These are phyloP conservation scores for Urtica urens DNA, from an alignment of 306 rosid genomes.

Conservation along the genomic window DNA sequence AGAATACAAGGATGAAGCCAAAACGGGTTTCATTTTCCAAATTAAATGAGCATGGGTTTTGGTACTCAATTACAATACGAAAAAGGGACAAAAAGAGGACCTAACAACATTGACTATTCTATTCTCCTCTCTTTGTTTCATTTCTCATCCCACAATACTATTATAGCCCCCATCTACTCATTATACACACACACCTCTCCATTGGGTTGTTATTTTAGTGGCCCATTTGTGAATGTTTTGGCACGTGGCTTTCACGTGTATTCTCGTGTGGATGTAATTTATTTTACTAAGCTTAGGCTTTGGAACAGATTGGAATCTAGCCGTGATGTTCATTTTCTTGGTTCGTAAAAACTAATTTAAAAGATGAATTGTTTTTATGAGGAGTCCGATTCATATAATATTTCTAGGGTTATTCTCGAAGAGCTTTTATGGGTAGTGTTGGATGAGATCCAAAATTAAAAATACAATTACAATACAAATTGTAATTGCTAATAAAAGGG, in stretches of 20 bases:
- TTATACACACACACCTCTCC: constrained; percentile 2
- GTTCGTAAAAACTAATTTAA: too few species aligned
- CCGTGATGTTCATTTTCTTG: too few species aligned
- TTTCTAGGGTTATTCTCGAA: too few species aligned
- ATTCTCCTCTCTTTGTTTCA: too few species aligned
- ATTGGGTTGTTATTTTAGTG: constrained; percentile 15
- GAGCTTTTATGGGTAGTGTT: too few species aligned
- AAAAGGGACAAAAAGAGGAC: constrained; percentile 50
- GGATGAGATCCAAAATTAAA: too few species aligned
- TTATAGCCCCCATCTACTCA: constrained; percentile 7
- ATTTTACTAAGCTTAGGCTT: too few species aligned
- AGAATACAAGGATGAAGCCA: constrained; percentile 49
- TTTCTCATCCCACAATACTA: constrained; percentile 15
- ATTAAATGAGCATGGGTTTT: constrained; percentile 48
- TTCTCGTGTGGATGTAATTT: not conserved
- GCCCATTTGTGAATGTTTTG: constrained; percentile 4
- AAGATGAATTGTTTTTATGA: too few species aligned
- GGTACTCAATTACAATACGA: constrained; percentile 69
- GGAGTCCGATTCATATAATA: too few species aligned
- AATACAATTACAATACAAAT: too few species aligned
- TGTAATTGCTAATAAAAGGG: too few species aligned
- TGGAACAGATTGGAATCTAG: too few species aligned
- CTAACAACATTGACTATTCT: constrained; percentile 55
- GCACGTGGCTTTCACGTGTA: constrained; percentile 11
- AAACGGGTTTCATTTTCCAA: constrained; percentile 60